phyloP scores from a whole-genome alignment of 345 rosid species.

The Eucalyptus cloeziana region DNA sequence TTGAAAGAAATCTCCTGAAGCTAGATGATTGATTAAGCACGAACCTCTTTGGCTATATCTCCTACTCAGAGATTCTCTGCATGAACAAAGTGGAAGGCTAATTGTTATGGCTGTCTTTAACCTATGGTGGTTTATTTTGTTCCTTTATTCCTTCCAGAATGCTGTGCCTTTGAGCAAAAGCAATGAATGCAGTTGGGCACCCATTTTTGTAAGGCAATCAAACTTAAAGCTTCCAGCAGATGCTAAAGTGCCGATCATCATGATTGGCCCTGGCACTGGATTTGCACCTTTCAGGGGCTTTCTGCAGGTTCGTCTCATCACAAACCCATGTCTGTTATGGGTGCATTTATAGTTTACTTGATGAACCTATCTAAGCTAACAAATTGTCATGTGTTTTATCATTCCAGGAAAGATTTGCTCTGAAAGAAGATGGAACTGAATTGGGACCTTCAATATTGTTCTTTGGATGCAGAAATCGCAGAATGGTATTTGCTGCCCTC shows the following conservation, averaged over 20 bases:
- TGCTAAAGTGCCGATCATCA: conserved; percentile 38
- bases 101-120: background rate
- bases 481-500: conserved; percentile 31
- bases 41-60: background rate
- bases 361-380: background rate
- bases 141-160: conserved; percentile 10
- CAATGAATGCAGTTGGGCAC: conserved; percentile 44
- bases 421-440: conserved; percentile 62
- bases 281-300: conserved; percentile 64
- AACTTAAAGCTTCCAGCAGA: conserved; percentile 47
- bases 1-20: background rate
- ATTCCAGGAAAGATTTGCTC: conserved; percentile 69
- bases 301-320: conserved; percentile 20
- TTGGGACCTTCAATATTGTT: conserved; percentile 70
- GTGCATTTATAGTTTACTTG: background rate
- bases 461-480: conserved; percentile 90
- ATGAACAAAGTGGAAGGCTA: background rate
- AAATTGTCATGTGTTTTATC: background rate
- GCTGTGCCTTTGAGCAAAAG: conserved; percentile 31
- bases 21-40: background rate
- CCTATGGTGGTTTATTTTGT: background rate
- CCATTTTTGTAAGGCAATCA: conserved; percentile 44
- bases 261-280: conserved; percentile 70
- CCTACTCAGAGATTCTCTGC: background rate
- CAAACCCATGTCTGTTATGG: background rate